Evolutionary conservation across 2,329 filamentous ascomycete genomes (phyloP).

Genomic region (Fusarium incarnatum): DNA sequence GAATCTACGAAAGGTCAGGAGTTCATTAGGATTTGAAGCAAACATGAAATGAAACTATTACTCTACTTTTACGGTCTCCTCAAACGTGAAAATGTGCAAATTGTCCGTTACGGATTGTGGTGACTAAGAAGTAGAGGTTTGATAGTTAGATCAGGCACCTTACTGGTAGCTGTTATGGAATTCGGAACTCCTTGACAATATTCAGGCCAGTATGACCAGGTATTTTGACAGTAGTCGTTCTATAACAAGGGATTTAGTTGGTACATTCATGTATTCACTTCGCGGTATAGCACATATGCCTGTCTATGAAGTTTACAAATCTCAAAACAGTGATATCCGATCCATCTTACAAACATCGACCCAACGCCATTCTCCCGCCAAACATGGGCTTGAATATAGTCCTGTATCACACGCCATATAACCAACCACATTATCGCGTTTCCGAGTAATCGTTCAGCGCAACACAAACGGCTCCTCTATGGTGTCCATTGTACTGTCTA

Average conservation of each 20-base stretch:
- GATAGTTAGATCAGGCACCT: not conserved
- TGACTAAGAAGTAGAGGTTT: not conserved
- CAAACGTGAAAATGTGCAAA: not conserved
- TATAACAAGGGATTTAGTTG: not conserved
- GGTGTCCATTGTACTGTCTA: conserved; percentile 94
- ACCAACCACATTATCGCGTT: conserved; percentile 53
- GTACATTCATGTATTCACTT: not conserved
- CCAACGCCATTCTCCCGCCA: conserved; percentile 42
- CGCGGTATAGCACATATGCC: not conserved
- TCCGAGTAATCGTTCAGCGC: conserved; percentile 88
- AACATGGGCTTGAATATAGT: conserved; percentile 19
- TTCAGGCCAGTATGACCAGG: no score
- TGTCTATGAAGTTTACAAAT: conserved; percentile 16
- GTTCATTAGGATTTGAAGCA: not conserved
- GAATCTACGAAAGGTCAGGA: not conserved
- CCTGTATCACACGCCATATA: conserved; percentile 20
- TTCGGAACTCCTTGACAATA: not conserved
- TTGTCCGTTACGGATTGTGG: no score
- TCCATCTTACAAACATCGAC: conserved; percentile 29
- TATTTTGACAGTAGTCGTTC: no score
- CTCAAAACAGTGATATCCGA: conserved; percentile 15
- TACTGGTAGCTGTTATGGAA: not conserved
- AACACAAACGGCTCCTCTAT: conserved; percentile 90
- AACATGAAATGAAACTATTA: not conserved
- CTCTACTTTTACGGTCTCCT: not conserved